Evolutionary conservation across 2,329 filamentous ascomycete species (phyloP).

Genomic region (Corynespora cassiicola): DNA sequence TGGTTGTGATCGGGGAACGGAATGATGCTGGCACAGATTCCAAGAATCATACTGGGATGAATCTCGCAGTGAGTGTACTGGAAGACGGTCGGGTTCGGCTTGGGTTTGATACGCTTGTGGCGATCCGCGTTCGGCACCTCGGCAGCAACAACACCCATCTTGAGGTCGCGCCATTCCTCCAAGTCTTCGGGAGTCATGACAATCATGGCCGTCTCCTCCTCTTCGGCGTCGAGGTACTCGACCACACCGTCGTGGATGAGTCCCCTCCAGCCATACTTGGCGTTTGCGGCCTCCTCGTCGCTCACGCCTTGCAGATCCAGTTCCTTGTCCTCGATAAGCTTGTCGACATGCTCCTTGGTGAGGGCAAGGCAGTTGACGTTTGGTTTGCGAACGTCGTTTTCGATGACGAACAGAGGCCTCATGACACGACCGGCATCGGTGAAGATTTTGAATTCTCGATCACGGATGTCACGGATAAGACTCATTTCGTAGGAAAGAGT

Average conservation of each 20-base stretch:
- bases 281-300: conserved; percentile 62
- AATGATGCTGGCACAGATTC: conserved; percentile 98
- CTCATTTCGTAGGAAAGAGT: conserved; percentile 92
- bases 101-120: conserved; percentile 86
- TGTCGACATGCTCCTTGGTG: conserved; percentile 81
- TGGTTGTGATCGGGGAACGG: conserved; percentile 99
- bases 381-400: conserved; percentile 77
- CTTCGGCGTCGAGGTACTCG: conserved; percentile 96
- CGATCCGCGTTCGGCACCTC: conserved; percentile 72
- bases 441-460: conserved; percentile 98
- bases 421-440: conserved; percentile 96
- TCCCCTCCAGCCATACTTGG: conserved; percentile 86
- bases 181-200: conserved; percentile 98
- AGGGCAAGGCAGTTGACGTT: conserved; percentile 81
- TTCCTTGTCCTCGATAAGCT: conserved; percentile 76
- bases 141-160: conserved; percentile 48
- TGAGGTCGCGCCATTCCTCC: conserved; percentile 62
- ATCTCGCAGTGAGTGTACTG: conserved; percentile 99
- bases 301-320: conserved; percentile 64
- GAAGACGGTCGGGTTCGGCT: conserved; percentile 84
- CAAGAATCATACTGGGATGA: conserved; percentile 98
- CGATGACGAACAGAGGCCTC: conserved; percentile 90
- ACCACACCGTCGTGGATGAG: conserved; percentile 84
- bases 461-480: conserved; percentile 92
- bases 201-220: conserved; percentile 99